These are phyloP conservation scores for Steccherinum ochraceum DNA, from an alignment of 768 basidiomycete species.

Conservation along the genomic window DNA sequence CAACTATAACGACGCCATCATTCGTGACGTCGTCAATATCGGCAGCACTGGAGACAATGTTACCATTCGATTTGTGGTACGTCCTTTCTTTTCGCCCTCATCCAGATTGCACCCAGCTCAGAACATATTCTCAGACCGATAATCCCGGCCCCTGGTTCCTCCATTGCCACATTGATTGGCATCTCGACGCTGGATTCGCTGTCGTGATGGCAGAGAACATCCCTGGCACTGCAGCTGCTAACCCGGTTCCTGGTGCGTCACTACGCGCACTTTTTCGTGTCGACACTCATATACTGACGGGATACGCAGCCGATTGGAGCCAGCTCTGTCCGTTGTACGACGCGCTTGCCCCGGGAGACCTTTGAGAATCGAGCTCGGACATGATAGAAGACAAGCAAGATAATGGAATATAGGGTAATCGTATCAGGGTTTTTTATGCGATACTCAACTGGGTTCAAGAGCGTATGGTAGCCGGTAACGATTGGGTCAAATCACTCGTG, in stretches of 20 bases:
- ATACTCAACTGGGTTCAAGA: no score
- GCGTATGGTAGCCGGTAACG: no score
- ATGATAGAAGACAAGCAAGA: no score
- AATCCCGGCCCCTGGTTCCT: constrained; percentile 12
- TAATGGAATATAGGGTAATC: no score
- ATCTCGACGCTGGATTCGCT: constrained; percentile 28
- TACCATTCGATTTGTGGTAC: constrained; percentile 4
- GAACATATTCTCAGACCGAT: constrained; percentile 1
- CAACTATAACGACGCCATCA: constrained; percentile 28
- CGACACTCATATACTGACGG: no score
- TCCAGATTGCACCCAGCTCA: background rate
- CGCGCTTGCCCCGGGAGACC: no score
- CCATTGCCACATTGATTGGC: constrained; percentile 11
- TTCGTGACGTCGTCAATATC: constrained; percentile 21
- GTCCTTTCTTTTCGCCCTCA: background rate
- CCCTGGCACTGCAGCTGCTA: constrained; percentile 9
- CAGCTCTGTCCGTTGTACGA: background rate
- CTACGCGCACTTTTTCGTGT: no score
- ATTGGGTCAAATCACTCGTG: no score
- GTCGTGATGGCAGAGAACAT: constrained; percentile 33
- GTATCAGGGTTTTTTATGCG: no score
- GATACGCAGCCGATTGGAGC: background rate
- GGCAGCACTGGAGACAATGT: constrained; percentile 12
- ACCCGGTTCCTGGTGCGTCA: constrained; percentile 13
- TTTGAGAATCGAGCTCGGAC: no score